Base-by-base conservation (phyloP, 371 early-diverging fungal species). In the Mycotypha africana region DNA sequence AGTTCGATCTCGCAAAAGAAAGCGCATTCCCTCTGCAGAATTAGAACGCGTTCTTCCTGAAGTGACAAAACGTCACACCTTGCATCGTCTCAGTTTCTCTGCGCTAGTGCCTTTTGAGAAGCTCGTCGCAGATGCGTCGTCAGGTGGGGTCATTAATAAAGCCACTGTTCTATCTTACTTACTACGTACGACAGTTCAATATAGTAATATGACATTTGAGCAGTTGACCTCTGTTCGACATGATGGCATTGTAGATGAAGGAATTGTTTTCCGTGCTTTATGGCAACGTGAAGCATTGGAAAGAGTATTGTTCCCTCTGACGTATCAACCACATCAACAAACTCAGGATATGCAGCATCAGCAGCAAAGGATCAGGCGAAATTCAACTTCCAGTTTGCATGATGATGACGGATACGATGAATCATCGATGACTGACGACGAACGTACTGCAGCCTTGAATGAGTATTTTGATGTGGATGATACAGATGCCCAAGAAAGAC, bases 201-300 rank as follows among this genome's bases (percentile, higher is more conserved):
- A 69, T 26, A 73, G 70, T 49, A 73, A 73, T 35, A 73, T 73
- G 74, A 65, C 74, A 17, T 73, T 73, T 43, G 70, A 67, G 28
- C 74, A 73, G 25, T 40, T 73, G 9, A 62, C 65, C 1, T 47
- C 35, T n/a, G 74, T 73, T 3, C 58, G 67, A 2, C 56, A 62
- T 0, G 74, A 73, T 34, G 63, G 70, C 2, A 69, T 73, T 47
- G 74, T 73, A 1, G 67, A 73, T 38, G 74, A 73, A 38, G 58
- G 57, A 1, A 60, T 67, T 19, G 74, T 73, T 1, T 73, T 73
- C 35, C 60, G 74, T n/a, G 74, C 74, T 1, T 37, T 73, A 9
- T 73, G 74, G 74, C 74, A 73, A 40, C 50, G 74, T 14, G 60
- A 68, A 39, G 67, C 74, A 9, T 42, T 73, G 12, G 66, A 69